Evolutionary conservation across 345 rosid genomes (phyloP), one percentile per base, ranked within the genome.

Genomic region (Moricandia arvensis): DNA sequence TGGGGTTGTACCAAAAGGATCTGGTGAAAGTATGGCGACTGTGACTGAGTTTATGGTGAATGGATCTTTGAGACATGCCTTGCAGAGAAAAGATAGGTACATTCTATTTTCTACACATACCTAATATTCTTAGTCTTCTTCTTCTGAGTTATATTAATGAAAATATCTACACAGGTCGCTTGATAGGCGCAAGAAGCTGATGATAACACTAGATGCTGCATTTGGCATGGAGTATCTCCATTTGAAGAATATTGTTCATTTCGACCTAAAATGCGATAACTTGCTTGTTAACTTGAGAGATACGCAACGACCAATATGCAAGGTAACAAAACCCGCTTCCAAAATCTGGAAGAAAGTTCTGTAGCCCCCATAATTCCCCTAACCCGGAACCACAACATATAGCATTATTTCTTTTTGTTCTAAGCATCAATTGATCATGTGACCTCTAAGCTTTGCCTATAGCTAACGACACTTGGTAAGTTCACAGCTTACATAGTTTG

Each of bases 221-320:
- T 87, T 90, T 80, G 98, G 98, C 72, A 93, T 93, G 97, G 98
- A 93, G 85, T 93, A 93, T 80, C 75, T 93, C 68, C 97, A 93
- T 84, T 51, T 86, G 80, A 88, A 90, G 75, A 86, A 86, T 60
- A 88, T 91, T 26, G 97, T 93, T 63, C 98, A 93, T 79, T 93
- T 93, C 69, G 98, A 93, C 83, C 85, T 93, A 86, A 93, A 93
- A 82, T 91, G 96, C n/a, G 98, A 93, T 68, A 91, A 93, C 76
- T 80, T 93, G 79, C 90, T 91, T 15, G 94, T 93, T 72, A 93
- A 91, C 80, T 82, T 93, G 77, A 90, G 87, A 81, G 97, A 93
- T 82, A 70, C 94, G n/a, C 96, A 88, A 29, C 83, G 98, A 64
- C 98, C 97, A 21, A 85, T 91, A 68, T 93, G 98, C 84, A 93